Evolutionary conservation across 805 yeast species (phyloP).

Genomic region (Wickerhamomyces canadensis): DNA sequence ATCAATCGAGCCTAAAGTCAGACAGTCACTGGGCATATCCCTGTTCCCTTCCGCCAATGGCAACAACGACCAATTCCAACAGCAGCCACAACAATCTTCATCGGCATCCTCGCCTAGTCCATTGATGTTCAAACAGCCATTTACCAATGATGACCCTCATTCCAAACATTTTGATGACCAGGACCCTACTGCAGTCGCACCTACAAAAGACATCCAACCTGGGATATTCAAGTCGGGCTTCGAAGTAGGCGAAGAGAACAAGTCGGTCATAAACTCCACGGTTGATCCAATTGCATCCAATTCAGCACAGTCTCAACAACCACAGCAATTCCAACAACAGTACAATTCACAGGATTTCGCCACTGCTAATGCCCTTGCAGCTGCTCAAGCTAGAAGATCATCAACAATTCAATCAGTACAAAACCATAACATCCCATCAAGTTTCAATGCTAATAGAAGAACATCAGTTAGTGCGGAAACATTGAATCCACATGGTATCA

Average conservation of each 20-base stretch:
- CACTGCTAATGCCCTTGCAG: conserved; percentile 6
- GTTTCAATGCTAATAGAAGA: conserved; percentile 77
- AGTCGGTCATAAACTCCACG: conserved; percentile 10
- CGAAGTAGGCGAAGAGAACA: conserved; percentile 19
- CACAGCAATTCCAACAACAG: conserved; percentile 4
- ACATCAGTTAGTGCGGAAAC: conserved; percentile 90
- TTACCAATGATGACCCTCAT: conserved; percentile 61
- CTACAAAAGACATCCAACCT: conserved; percentile 8
- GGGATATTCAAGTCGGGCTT: conserved; percentile 21
- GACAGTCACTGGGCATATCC: conserved; percentile 42
- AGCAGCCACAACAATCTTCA: conserved; percentile 4
- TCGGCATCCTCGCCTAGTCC: conserved; percentile 6
- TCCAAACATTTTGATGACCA: conserved; percentile 31
- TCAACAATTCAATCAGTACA: conserved; percentile 12
- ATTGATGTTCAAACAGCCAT: conserved; percentile 36
- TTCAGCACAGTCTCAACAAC: not conserved
- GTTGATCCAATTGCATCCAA: conserved; percentile 18
- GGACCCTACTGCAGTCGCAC: conserved; percentile 16
- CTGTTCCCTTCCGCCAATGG: conserved; percentile 26
- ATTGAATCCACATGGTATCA: conserved; percentile 65
- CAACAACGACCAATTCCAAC: conserved; percentile 8
- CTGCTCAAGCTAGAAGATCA: conserved; percentile 11
- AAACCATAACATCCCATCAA: conserved; percentile 41
- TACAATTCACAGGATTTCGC: not conserved
- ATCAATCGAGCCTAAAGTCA: conserved; percentile 44